Conservation (phyloP, 2,329 filamentous ascomycete species). For the Alternaria consortialis region DNA sequence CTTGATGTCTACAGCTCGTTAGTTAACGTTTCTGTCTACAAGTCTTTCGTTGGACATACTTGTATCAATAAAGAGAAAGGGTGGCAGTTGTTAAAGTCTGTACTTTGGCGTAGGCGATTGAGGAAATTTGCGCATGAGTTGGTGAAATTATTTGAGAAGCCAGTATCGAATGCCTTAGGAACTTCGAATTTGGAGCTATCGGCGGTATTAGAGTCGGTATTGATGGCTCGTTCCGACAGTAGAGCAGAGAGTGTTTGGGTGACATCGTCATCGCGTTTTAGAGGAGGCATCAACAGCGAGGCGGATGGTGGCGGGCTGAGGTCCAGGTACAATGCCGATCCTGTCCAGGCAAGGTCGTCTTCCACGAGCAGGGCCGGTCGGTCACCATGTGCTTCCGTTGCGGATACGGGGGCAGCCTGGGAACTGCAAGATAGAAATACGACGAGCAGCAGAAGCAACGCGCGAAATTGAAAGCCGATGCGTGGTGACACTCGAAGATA, state of each 20-base stretch:
- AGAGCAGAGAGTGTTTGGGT: slow-evolving; percentile 32
- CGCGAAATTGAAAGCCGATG: slow-evolving; percentile 17
- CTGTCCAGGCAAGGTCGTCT: slow-evolving; percentile 41
- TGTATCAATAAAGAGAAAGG: slow-evolving; percentile 85
- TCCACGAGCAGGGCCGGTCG: slow-evolving; percentile 37
- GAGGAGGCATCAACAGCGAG: slow-evolving; percentile 47
- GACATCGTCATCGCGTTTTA: slow-evolving; percentile 36
- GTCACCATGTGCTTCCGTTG: slow-evolving; percentile 43
- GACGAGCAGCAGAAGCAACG: slow-evolving; percentile 39
- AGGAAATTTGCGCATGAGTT: slow-evolving; percentile 73
- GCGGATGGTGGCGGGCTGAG: slow-evolving; percentile 39
- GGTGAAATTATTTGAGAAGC: slow-evolving; percentile 63
- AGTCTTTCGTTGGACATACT: slow-evolving; percentile 59
- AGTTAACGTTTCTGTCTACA: background rate
- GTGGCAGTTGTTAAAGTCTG: slow-evolving; percentile 76
- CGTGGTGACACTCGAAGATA: slow-evolving; percentile 25
- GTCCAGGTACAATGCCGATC: slow-evolving; percentile 43
- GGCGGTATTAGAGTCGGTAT: slow-evolving; percentile 33
- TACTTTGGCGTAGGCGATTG: slow-evolving; percentile 69
- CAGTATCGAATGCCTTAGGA: slow-evolving; percentile 59
- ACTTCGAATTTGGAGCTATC: slow-evolving; percentile 38
- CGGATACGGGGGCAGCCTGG: slow-evolving; percentile 38
- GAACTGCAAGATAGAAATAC: slow-evolving; percentile 37
- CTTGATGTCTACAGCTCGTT: slow-evolving; percentile 72
- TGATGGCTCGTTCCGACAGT: slow-evolving; percentile 36